Evolutionary conservation across 1,284 basidiomycete species (phyloP).

Genomic region (Trametes hirsuta): DNA sequence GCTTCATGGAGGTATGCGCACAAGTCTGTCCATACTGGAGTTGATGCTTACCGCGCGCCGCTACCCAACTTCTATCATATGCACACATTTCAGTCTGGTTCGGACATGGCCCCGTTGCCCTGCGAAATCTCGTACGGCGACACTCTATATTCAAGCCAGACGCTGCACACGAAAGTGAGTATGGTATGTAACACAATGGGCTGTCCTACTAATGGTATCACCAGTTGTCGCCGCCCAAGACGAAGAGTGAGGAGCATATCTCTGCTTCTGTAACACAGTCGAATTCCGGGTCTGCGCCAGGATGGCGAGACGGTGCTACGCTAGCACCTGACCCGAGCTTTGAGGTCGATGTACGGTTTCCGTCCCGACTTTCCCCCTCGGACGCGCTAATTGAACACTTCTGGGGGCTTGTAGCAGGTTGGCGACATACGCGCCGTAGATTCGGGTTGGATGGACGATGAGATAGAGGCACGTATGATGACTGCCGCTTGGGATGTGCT

Average conservation of each 20-base stretch:
- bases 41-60: background rate
- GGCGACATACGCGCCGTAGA: constrained; percentile 25
- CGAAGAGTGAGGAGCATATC: background rate
- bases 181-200: too few relatives aligned
- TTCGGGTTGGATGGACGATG: constrained; percentile 36
- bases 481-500: too few relatives aligned
- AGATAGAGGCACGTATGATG: constrained; percentile 31
- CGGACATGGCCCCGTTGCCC: background rate
- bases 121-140: background rate
- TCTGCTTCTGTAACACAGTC: constrained; percentile 1
- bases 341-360: constrained; percentile 23
- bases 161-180: background rate
- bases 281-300: background rate
- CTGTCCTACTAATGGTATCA: background rate
- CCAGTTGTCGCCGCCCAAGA: background rate
- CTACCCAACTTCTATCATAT: background rate
- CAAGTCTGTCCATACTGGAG: too few relatives aligned
- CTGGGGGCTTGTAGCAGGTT: constrained; percentile 11
- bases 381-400: background rate
- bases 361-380: too few relatives aligned
- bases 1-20: too few relatives aligned
- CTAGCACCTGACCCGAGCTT: constrained; percentile 21
- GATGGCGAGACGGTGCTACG: background rate
- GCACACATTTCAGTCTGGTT: background rate
- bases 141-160: background rate